Conservation (phyloP, 176 grass and related monocot genomes). For the Alloteropsis semialata region DNA sequence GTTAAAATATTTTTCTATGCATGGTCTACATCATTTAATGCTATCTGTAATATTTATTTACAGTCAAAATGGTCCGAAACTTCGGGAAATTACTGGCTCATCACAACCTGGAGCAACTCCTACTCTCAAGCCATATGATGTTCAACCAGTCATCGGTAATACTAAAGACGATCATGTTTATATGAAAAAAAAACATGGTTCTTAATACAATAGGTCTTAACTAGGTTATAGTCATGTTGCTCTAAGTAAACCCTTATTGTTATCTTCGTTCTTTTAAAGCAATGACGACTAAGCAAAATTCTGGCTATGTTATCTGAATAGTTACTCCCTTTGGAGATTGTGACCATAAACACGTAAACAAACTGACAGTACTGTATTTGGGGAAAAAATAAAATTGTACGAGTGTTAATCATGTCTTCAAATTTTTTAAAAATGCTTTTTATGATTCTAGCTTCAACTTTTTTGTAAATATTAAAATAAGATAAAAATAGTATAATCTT, state of each 20-base stretch:
- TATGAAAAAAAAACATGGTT: neutral
- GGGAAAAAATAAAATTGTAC: neutral
- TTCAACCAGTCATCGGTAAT: constrained; percentile 26
- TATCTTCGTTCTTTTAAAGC: neutral
- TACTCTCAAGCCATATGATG: constrained; percentile 34
- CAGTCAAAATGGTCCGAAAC: constrained; percentile 14
- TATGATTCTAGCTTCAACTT: too few species aligned
- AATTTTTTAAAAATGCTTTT: too few species aligned
- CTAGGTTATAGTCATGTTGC: neutral
- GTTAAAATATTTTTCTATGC: neutral
- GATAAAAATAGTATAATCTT: too few species aligned
- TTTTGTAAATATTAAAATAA: too few species aligned
- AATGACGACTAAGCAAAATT: neutral
- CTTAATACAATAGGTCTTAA: neutral
- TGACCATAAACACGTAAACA: neutral
- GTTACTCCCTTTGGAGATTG: neutral
- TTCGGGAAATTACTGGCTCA: neutral
- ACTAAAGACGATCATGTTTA: neutral
- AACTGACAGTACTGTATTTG: neutral
- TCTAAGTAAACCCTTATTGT: neutral
- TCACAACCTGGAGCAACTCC: neutral
- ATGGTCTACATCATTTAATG: neutral
- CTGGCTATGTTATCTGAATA: neutral
- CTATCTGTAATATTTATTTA: neutral
- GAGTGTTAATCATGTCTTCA: neutral